Percentiles rank a stretch among this genome's conserved stretches.
Conservation (phyloP, 441 rosid species). For the Hypseocharis bilobata region DNA sequence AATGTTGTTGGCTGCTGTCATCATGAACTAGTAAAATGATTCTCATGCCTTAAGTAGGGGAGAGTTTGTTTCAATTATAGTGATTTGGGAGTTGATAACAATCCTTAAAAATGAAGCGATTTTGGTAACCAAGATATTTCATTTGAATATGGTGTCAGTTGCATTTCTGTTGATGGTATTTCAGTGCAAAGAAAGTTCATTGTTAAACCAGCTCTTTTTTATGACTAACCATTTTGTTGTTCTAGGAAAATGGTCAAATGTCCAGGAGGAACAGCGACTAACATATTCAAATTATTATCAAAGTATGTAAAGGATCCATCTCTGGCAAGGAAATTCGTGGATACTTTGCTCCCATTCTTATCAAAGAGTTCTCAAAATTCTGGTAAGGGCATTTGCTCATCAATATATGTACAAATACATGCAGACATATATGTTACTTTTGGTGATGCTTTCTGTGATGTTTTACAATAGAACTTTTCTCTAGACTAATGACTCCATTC, state of each 20-base stretch:
- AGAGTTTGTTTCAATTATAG: too few species aligned
- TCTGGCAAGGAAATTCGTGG: constrained; percentile 50
- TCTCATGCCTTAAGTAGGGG: too few species aligned
- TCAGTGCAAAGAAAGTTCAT: too few species aligned
- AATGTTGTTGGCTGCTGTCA: too few species aligned
- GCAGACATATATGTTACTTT: constrained; percentile 4
- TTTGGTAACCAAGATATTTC: too few species aligned
- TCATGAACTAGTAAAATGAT: too few species aligned
- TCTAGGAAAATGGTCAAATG: constrained; percentile 60
- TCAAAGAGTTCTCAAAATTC: constrained; percentile 43
- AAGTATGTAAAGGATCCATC: constrained; percentile 46
- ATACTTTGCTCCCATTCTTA: constrained; percentile 59
- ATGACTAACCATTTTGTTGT: constrained; percentile 20
- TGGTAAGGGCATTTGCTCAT: constrained; percentile 39
- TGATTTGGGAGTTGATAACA: too few species aligned
- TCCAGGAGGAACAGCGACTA: constrained; percentile 51
- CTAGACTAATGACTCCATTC: constrained; percentile 13
- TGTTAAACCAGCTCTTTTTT: constrained; percentile 5
- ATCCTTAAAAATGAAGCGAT: too few species aligned
- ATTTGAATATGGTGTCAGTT: too few species aligned
- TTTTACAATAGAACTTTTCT: constrained; percentile 18
- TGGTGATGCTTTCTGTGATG: constrained; percentile 2
- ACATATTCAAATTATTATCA: constrained; percentile 60
- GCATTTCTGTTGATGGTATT: too few species aligned
- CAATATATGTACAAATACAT: background rate